Percentiles rank a stretch among this genome's conserved stretches.
Conservation (phyloP, 1,284 basidiomycete genomes). For the Porogramme epimiltina region DNA sequence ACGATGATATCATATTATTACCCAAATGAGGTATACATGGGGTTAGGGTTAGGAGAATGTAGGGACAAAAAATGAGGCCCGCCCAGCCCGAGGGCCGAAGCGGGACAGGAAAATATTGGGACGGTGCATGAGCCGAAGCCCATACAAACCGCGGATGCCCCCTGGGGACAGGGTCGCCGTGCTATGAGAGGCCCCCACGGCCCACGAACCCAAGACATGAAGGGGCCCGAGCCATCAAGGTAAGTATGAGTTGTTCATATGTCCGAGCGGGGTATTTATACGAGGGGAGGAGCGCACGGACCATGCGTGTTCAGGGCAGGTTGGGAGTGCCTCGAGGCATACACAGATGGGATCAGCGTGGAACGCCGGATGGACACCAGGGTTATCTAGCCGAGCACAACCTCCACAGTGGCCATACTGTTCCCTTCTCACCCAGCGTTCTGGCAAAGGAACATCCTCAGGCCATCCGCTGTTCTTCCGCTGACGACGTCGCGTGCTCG, state of each 20-base stretch:
- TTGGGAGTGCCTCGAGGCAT: too few species aligned
- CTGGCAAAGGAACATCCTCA: too few species aligned
- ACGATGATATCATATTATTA: slow-evolving; percentile 15
- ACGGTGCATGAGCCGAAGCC: slow-evolving; percentile 68
- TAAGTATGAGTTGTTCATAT: slow-evolving; percentile 36
- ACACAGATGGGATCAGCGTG: too few species aligned
- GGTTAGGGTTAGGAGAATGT: slow-evolving; percentile 34
- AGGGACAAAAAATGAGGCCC: slow-evolving; percentile 33
- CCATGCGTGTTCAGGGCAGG: slow-evolving; percentile 29
- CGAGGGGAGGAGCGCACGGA: slow-evolving; percentile 28
- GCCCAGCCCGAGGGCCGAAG: slow-evolving; percentile 48
- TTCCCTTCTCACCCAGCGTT: too few species aligned
- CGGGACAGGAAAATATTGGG: slow-evolving; percentile 71
- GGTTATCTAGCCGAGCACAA: neutral
- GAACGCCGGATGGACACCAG: too few species aligned
- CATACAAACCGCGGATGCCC: slow-evolving; percentile 57
- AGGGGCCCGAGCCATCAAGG: slow-evolving; percentile 41
- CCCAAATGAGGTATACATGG: slow-evolving; percentile 7
- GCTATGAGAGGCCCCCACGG: slow-evolving; percentile 56
- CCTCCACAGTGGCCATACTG: neutral
- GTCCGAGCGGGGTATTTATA: slow-evolving; percentile 24
- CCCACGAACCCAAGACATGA: slow-evolving; percentile 46
- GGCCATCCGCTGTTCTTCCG: neutral
- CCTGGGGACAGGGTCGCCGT: slow-evolving; percentile 68
- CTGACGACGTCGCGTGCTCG: slow-evolving; percentile 2